Conservation (phyloP, 2,329 filamentous ascomycete genomes). For the Bimuria novae-zelandiae region DNA sequence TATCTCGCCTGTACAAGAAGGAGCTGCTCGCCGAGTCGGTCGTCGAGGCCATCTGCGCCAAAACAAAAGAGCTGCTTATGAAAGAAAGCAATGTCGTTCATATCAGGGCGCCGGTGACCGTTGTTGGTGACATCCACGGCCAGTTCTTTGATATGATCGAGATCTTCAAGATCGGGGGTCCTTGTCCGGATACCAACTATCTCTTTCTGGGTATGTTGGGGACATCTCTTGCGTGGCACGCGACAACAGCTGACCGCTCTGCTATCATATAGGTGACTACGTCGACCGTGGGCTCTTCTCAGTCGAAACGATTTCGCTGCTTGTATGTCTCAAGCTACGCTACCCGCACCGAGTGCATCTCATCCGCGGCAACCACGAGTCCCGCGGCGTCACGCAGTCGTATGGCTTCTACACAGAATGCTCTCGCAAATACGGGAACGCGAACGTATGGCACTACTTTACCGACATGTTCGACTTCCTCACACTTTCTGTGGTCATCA, state of each 20-base stretch:
- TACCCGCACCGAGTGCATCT: constrained; percentile 95
- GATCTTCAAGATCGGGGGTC: constrained; percentile 98
- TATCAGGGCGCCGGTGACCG: constrained; percentile 91
- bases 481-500: constrained; percentile 95
- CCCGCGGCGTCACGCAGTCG: constrained; percentile 94
- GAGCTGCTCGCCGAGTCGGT: constrained; percentile 96
- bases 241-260: constrained; percentile 21
- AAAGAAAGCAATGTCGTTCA: constrained; percentile 99
- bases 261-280: constrained; percentile 75
- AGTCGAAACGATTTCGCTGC: constrained; percentile 96
- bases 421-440: constrained; percentile 96
- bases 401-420: constrained; percentile 99
- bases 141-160: constrained; percentile 99
- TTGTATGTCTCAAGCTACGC: constrained; percentile 94
- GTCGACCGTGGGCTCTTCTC: constrained; percentile 98
- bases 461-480: constrained; percentile 99
- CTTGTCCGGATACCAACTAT: constrained; percentile 97
- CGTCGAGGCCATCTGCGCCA: constrained; percentile 98
- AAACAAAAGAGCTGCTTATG: constrained; percentile 98
- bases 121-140: constrained; percentile 97
- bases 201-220: constrained; percentile 78
- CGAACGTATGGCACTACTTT: constrained; percentile 99
- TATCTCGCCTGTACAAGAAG: constrained; percentile 93
- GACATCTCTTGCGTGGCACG: constrained; percentile 18
- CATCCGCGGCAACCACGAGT: constrained; percentile 97